Evolutionary conservation across 176 grass and related monocot species (phyloP).

Genomic region (Juncus effusus): DNA sequence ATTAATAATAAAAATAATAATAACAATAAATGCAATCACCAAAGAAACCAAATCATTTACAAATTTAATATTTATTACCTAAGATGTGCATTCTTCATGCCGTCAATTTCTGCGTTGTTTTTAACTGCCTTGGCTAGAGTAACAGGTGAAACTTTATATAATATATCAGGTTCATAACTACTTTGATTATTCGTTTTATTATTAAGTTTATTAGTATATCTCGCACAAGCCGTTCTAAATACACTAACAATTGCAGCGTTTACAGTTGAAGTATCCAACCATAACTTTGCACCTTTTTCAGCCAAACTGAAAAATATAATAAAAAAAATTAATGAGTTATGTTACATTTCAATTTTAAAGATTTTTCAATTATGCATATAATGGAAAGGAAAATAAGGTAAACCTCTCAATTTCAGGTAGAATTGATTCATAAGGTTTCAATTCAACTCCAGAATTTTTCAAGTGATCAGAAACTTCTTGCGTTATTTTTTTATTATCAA

Average conservation of each 20-base stretch:
- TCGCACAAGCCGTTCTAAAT: conserved; percentile 58
- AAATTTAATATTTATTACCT: conserved; percentile 51
- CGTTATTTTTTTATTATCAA: conserved; percentile 75
- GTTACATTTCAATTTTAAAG: not conserved
- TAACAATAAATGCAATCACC: not conserved
- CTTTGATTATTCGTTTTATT: conserved; percentile 13
- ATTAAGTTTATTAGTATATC: conserved; percentile 26
- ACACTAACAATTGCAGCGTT: conserved; percentile 83
- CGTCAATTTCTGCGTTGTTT: conserved; percentile 82
- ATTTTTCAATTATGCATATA: too few relatives aligned
- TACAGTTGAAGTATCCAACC: conserved; percentile 84
- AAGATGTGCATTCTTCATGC: conserved; percentile 80
- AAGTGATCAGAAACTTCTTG: conserved; percentile 55
- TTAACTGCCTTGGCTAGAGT: conserved; percentile 74
- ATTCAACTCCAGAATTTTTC: conserved; percentile 54
- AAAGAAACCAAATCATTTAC: not conserved
- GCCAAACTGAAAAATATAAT: conserved; percentile 57
- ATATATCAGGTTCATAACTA: conserved; percentile 33
- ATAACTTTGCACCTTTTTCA: conserved; percentile 60
- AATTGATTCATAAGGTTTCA: conserved; percentile 79
- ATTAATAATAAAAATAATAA: conserved; percentile 14
- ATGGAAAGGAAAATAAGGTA: conserved; percentile 8
- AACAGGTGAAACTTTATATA: conserved; percentile 74
- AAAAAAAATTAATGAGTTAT: conserved; percentile 11
- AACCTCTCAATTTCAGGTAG: conserved; percentile 76